Percentiles rank a stretch among this genome's conserved stretches.
Conservation (phyloP, 768 basidiomycete species). For the Serendipita sp. region DNA sequence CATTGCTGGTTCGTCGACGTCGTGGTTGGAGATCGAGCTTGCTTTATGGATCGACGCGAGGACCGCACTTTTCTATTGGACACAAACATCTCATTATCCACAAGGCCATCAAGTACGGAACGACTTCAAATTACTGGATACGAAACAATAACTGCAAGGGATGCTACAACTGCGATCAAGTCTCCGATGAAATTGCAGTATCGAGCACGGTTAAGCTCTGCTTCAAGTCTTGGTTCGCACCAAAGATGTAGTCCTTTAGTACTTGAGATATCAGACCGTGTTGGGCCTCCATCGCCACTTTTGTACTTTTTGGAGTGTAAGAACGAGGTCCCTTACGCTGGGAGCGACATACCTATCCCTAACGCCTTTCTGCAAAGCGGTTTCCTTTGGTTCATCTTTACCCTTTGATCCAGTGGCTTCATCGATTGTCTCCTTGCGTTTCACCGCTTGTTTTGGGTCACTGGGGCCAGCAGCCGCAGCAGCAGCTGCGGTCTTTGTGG, state of each 20-base stretch:
- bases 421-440: constrained; percentile 28
- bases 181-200: background rate
- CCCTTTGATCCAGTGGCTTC: constrained; percentile 11
- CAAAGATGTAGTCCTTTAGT: constrained; percentile 80
- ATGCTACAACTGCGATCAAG: background rate
- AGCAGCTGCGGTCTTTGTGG: constrained; percentile 30
- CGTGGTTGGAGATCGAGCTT: too few relatives aligned
- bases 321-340: background rate
- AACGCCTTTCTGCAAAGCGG: constrained; percentile 77
- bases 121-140: too few relatives aligned
- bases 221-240: background rate
- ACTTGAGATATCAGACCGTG: constrained; percentile 90
- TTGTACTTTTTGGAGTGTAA: constrained; percentile 38
- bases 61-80: too few relatives aligned
- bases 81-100: too few relatives aligned
- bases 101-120: too few relatives aligned
- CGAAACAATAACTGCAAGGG: too few relatives aligned
- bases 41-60: too few relatives aligned
- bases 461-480: background rate
- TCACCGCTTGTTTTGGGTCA: constrained; percentile 15
- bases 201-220: constrained; percentile 1
- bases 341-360: constrained; percentile 55
- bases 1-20: background rate
- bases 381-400: constrained; percentile 66
- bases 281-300: constrained; percentile 80